phyloP scores from a whole-genome alignment of 345 rosid species.

The Arabidopsis arenosa region DNA sequence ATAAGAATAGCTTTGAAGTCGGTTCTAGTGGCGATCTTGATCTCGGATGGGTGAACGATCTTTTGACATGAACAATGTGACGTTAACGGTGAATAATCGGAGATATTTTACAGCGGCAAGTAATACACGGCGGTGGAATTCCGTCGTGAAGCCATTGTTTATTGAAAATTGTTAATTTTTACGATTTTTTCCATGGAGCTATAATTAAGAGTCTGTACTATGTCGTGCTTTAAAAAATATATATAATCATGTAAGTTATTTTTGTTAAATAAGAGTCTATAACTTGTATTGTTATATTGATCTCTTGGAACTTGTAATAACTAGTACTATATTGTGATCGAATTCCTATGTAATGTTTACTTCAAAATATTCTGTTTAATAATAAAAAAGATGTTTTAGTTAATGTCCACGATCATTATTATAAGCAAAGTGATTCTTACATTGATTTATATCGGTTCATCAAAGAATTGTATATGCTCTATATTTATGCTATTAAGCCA shows the following conservation, averaged over 20 bases:
- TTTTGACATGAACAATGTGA: slow-evolving; percentile 56
- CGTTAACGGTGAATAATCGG: neutral
- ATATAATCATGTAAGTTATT: neutral
- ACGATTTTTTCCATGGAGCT: slow-evolving; percentile 8
- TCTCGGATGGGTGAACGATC: slow-evolving; percentile 95
- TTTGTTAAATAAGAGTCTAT: slow-evolving; percentile 4
- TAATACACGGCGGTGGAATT: neutral
- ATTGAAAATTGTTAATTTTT: slow-evolving; percentile 20
- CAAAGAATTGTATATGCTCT: neutral
- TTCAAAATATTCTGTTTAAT: slow-evolving; percentile 43
- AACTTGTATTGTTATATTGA: slow-evolving; percentile 19
- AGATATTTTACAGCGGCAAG: neutral
- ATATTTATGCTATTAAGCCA: neutral
- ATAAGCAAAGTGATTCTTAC: neutral
- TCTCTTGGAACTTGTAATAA: slow-evolving; percentile 45
- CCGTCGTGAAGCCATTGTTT: slow-evolving; percentile 27
- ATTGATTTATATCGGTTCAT: neutral
- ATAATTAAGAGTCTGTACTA: slow-evolving; percentile 41
- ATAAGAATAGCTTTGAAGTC: slow-evolving; percentile 32
- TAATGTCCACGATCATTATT: neutral
- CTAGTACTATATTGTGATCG: slow-evolving; percentile 22
- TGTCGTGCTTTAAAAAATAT: slow-evolving; percentile 18
- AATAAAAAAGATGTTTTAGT: slow-evolving; percentile 10
- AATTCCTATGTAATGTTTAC: slow-evolving; percentile 42
- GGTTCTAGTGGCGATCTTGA: slow-evolving; percentile 60